phyloP scores from a whole-genome alignment of 2,329 filamentous ascomycete genomes.

The Penicillium glabrum region DNA sequence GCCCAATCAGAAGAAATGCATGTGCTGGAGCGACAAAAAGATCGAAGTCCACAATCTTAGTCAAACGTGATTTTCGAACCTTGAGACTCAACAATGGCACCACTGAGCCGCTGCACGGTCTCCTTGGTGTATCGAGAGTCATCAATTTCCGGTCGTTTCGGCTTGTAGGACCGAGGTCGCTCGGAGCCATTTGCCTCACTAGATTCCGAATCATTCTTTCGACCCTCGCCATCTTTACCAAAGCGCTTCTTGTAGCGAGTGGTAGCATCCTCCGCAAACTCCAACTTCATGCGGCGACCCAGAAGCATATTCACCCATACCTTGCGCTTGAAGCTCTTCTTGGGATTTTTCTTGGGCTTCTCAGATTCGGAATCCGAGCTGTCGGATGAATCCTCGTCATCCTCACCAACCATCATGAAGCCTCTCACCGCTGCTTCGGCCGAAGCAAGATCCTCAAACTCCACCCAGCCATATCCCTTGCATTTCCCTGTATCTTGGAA shows the following conservation, averaged over 20 bases:
- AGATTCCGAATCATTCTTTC: conserved; percentile 23
- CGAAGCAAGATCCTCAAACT: conserved; percentile 76
- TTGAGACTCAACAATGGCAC: conserved; percentile 72
- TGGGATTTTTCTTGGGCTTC: conserved; percentile 33
- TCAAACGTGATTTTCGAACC: conserved; percentile 86
- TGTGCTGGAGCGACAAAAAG: background rate
- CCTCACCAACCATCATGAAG: conserved; percentile 65
- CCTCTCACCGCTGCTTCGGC: conserved; percentile 78
- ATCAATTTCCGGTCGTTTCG: conserved; percentile 30
- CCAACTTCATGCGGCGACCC: conserved; percentile 78
- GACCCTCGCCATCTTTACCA: conserved; percentile 64
- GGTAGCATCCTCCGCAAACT: conserved; percentile 90
- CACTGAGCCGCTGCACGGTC: conserved; percentile 66
- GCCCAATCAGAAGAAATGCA: background rate
- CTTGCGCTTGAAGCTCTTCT: conserved; percentile 49
- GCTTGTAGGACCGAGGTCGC: conserved; percentile 24
- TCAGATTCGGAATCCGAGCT: conserved; percentile 27
- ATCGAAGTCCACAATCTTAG: conserved; percentile 33
- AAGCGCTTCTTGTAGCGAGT: conserved; percentile 92
- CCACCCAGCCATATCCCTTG: conserved; percentile 95
- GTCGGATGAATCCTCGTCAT: conserved; percentile 45
- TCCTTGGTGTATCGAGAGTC: conserved; percentile 50
- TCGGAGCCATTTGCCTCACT: conserved; percentile 25
- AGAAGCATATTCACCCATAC: conserved; percentile 86
- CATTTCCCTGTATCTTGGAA: conserved; percentile 98